phyloP scores from a whole-genome alignment of 306 rosid species.

The Fragaria ananassa region DNA sequence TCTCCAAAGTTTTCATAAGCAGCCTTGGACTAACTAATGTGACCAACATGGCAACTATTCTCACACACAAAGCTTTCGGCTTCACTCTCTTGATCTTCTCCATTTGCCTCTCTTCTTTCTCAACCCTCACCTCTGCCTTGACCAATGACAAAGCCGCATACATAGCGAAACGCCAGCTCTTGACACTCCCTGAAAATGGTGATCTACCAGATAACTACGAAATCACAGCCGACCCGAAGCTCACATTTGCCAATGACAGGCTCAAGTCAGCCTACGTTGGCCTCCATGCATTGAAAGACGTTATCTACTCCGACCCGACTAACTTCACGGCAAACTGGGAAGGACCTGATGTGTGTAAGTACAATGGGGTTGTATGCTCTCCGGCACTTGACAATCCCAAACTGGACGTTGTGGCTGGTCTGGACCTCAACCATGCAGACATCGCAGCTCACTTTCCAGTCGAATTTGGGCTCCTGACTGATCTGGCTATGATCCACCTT shows the following conservation, averaged over 20 bases:
- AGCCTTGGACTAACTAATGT: conserved; percentile 29
- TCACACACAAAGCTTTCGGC: conserved; percentile 32
- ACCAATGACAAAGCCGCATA: conserved; percentile 41
- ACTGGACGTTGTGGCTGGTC: conserved; percentile 61
- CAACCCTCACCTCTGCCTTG: conserved; percentile 31
- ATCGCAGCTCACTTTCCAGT: conserved; percentile 70
- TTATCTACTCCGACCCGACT: conserved; percentile 68
- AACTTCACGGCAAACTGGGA: conserved; percentile 60
- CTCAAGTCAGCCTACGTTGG: conserved; percentile 63
- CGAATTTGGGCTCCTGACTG: conserved; percentile 58
- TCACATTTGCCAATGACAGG: conserved; percentile 31
- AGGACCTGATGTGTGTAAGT: conserved; percentile 65
- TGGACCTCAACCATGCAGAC: conserved; percentile 76
- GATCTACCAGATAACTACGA: conserved; percentile 45
- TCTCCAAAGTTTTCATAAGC: conserved; percentile 9
- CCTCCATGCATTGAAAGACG: conserved; percentile 58
- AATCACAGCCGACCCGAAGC: not conserved
- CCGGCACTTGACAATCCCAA: conserved; percentile 44
- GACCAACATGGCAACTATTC: not conserved
- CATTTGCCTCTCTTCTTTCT: conserved; percentile 9
- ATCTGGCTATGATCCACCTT: conserved; percentile 61
- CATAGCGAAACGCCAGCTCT: conserved; percentile 61
- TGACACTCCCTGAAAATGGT: conserved; percentile 24
- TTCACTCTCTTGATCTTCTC: conserved; percentile 25
- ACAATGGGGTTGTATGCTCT: conserved; percentile 61